phyloP scores from a whole-genome alignment of 2,329 filamentous ascomycete species.

The Aotearoamyces nothofagi region DNA sequence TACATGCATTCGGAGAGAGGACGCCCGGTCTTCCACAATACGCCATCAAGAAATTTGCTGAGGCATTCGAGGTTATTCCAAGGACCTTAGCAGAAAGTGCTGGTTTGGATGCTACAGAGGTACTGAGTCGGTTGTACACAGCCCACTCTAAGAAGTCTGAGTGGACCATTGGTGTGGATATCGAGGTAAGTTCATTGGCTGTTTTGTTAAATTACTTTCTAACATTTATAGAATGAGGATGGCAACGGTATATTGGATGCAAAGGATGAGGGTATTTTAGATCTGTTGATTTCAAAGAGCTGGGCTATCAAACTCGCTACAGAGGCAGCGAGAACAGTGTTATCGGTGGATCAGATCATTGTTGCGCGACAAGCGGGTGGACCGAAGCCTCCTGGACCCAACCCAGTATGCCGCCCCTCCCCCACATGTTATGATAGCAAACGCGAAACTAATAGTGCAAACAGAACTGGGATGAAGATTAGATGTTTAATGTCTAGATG shows the following conservation, averaged over 20 bases:
- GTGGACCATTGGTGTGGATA: slow-evolving; percentile 86
- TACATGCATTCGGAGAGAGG: slow-evolving; percentile 81
- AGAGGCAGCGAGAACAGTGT: slow-evolving; percentile 81
- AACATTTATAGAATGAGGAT: slow-evolving; percentile 47
- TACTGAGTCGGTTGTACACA: slow-evolving; percentile 81
- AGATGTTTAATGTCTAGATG: no score
- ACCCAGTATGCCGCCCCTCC: slow-evolving; percentile 34
- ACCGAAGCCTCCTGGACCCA: slow-evolving; percentile 90
- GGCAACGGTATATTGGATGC: slow-evolving; percentile 72
- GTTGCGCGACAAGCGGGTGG: slow-evolving; percentile 94
- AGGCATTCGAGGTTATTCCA: slow-evolving; percentile 95
- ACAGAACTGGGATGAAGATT: slow-evolving; percentile 23
- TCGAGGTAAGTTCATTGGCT: slow-evolving; percentile 43
- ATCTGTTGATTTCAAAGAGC: slow-evolving; percentile 80
- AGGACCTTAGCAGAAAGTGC: slow-evolving; percentile 89
- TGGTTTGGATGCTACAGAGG: slow-evolving; percentile 92
- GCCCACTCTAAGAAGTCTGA: slow-evolving; percentile 80
- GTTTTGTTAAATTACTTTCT: slow-evolving; percentile 3
- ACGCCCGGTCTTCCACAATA: slow-evolving; percentile 89
- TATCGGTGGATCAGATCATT: slow-evolving; percentile 98
- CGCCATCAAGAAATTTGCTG: slow-evolving; percentile 92
- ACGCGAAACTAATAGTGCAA: slow-evolving; percentile 5
- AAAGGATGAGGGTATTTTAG: slow-evolving; percentile 76
- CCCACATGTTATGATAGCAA: not conserved
- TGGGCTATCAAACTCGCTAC: slow-evolving; percentile 97